Evolutionary conservation across 495 filamentous ascomycete species (phyloP), one percentile per base, ranked within the genome.

Genomic region (Lasiosphaeria miniovina): DNA sequence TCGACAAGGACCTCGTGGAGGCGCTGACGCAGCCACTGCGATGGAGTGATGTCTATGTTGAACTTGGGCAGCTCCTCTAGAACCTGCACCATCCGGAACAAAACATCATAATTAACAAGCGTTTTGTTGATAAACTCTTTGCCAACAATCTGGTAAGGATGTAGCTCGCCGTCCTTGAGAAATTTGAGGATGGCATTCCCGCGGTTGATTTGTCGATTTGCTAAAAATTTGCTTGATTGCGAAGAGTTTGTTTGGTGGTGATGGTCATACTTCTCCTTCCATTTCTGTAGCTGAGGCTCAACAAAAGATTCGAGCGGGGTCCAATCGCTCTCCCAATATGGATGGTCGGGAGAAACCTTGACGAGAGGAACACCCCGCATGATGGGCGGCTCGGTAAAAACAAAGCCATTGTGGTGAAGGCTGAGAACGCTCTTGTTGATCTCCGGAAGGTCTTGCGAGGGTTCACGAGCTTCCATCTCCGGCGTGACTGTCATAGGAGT

Each of bases 241-340:
- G 68, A 63, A 1, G 60, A 55, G 14, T 55, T 58, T 7, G 40
- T 36, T 32, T 54, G 41, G 4, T 59, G 56, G 10, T 69, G 43
- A 32, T 69, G 55, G 36, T 74, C 74, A 40, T 67, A 68, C 62
- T 73, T 75, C 1, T 71, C 70, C 14, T 62, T 66, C 71, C 76
- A 77, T 52, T 72, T 73, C 32, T 67, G 59, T 0, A 77, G 64
- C 34, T 65, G 57, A 0, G 73, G 61, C 31, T 64, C 60, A 15
- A 79, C 68, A 0, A 65, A 38, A 5, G 50, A 52, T 46, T 75
- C 72, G 36, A 79, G 58, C 12, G 69, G 57, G 9, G 63, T 57
- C 78, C 78, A 81, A 41, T 75, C 68, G 0, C 65, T 58, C 11
- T 80, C 77, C 78, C 78, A 81, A 54, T 79, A 80, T 6, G 73